Evolutionary conservation across 1,139 yeast genomes (phyloP).

Genomic region (Magnusiomyces fungicola): DNA sequence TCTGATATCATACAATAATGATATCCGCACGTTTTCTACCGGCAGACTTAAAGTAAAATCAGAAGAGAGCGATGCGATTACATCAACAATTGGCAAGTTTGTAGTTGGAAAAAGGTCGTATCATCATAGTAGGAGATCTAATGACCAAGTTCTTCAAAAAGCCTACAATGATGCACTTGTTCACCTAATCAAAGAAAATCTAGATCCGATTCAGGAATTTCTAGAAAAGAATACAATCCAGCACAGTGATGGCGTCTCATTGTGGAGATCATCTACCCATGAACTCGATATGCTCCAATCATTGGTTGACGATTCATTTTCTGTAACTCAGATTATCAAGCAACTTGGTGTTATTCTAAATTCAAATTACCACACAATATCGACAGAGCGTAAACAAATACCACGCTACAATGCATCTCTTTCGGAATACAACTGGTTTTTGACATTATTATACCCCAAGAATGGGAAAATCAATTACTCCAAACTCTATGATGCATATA

Average conservation of each 20-base stretch:
- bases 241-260: too few species aligned
- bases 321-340: constrained; percentile 5
- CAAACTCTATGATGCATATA: constrained; percentile 33
- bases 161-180: neutral
- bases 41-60: too few species aligned
- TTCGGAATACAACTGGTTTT: constrained; percentile 26
- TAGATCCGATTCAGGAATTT: too few species aligned
- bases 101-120: neutral
- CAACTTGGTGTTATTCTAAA: constrained; percentile 10
- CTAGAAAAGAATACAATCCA: too few species aligned
- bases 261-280: too few species aligned
- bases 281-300: constrained; percentile 9
- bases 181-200: too few species aligned
- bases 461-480: constrained; percentile 13
- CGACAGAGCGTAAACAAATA: constrained; percentile 11
- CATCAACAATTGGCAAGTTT: too few species aligned
- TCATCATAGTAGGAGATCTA: neutral
- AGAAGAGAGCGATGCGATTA: too few species aligned
- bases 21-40: too few species aligned
- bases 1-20: too few species aligned
- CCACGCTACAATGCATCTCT: constrained; percentile 18
- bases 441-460: constrained; percentile 35
- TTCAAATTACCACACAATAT: constrained; percentile 11
- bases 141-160: neutral
- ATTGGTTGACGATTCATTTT: constrained; percentile 5